phyloP scores from a whole-genome alignment of 225 moss, liverwort and hornwort species.

The Polytrichum commune region DNA sequence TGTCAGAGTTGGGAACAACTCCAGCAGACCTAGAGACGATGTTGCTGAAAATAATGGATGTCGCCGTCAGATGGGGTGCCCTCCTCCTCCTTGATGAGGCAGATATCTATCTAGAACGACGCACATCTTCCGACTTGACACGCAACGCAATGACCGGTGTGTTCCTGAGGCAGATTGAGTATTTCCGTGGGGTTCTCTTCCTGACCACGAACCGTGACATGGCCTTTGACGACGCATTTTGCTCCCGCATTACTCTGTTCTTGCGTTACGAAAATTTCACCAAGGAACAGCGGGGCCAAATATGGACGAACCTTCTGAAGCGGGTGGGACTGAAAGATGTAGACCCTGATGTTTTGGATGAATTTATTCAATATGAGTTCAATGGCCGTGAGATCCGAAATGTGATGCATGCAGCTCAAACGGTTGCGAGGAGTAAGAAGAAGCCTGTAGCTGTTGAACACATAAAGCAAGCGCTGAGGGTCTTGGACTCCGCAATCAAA shows the following conservation, averaged over 20 bases:
- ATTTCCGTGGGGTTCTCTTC: slow-evolving; percentile 31
- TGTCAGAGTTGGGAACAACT: slow-evolving; percentile 18
- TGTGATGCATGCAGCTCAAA: slow-evolving; percentile 23
- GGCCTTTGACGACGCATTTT: slow-evolving; percentile 37
- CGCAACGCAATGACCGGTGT: slow-evolving; percentile 37
- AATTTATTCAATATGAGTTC: slow-evolving; percentile 8
- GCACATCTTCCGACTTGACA: slow-evolving; percentile 1
- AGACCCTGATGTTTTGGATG: background rate
- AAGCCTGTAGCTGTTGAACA: background rate
- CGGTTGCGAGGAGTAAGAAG: slow-evolving; percentile 4
- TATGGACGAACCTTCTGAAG: slow-evolving; percentile 26
- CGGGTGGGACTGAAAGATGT: slow-evolving; percentile 6
- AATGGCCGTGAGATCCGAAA: slow-evolving; percentile 56
- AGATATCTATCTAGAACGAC: slow-evolving; percentile 30
- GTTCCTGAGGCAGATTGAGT: slow-evolving; percentile 34
- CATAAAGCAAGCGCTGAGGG: too few species aligned
- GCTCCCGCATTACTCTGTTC: slow-evolving; percentile 44
- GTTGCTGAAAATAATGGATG: slow-evolving; percentile 23
- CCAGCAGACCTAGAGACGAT: slow-evolving; percentile 12
- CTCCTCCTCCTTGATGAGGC: slow-evolving; percentile 47
- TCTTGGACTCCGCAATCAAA: too few species aligned
- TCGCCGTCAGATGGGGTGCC: slow-evolving; percentile 30
- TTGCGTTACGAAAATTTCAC: slow-evolving; percentile 16
- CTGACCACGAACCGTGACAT: slow-evolving; percentile 36
- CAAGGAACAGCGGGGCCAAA: slow-evolving; percentile 3